Evolutionary conservation across 441 rosid species (phyloP), one percentile per base, ranked within the genome.

Genomic region (Gossypium aridum): DNA sequence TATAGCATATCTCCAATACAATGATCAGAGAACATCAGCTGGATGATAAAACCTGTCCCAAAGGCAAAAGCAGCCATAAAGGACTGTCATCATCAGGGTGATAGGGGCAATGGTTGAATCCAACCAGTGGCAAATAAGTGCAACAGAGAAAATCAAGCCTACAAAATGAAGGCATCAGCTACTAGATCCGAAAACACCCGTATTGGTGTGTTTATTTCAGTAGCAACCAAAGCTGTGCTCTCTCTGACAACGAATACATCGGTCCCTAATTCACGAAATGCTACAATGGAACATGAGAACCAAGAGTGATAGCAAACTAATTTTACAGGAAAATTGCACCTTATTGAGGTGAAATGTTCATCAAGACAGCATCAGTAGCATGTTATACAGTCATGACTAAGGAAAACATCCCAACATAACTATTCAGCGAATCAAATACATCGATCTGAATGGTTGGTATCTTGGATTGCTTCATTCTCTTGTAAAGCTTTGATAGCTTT

Each of bases 311-410:
- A 43, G 49, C 49, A 43, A 43, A 43, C 49, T 43, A 43, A 43
- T 43, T 43, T 43, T 43, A 43, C 49, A 43, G 49, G 49, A 43
- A 43, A 43, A 43, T 10, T 43, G 49, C 49, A 43, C 49, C 49
- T 43, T 34, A 7, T 63, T 8, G 16, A 34, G 25, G 70, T 64
- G 25, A 64, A 64, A 17, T 19, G 20, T 64, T 64, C 69, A 17
- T 64, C 26, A 37, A 19, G 69, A 64, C 69, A 37, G 54, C 54
- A 65, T 65, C 70, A 65, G 16, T 10, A 39, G 47, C 31, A 65
- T 65, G 70, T 20, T 65, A 43, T 7, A 20, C 2, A 43, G 55
- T 43, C 13, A 43, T 12, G 70, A n/a, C 26, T 5, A 20, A 17
- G 28, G 45, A 65, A 43, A 65, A 20, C 54, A 65, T 39, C 2